Percentiles rank a stretch among this genome's conserved stretches.
phyloP scores from a whole-genome alignment of 495 filamentous ascomycete genomes.

The Pseudoneurospora amorphoporcata region DNA sequence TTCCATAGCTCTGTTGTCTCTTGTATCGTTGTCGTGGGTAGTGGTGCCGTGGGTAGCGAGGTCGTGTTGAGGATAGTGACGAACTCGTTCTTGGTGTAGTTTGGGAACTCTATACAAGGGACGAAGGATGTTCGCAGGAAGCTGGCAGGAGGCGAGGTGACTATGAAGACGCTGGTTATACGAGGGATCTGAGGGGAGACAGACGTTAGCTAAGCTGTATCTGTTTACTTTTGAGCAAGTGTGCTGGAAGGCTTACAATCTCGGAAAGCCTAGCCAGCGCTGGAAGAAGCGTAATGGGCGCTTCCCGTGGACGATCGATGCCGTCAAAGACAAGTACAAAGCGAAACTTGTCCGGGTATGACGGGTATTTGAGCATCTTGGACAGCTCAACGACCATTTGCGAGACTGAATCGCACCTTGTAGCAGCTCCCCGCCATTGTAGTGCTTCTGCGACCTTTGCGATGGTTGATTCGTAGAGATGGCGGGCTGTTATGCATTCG shows the following conservation, averaged over 20 bases:
- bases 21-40: slow-evolving; percentile 27
- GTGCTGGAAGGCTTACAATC: slow-evolving; percentile 13
- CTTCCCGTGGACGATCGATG: slow-evolving; percentile 81
- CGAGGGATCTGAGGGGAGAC: slow-evolving; percentile 55
- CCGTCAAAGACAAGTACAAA: slow-evolving; percentile 84
- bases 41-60: slow-evolving; percentile 21
- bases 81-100: slow-evolving; percentile 72
- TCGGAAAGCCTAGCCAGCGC: slow-evolving; percentile 36
- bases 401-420: slow-evolving; percentile 67
- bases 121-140: slow-evolving; percentile 61
- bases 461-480: slow-evolving; percentile 65
- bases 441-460: slow-evolving; percentile 44
- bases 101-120: slow-evolving; percentile 74
- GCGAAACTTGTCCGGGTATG: slow-evolving; percentile 24
- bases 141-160: slow-evolving; percentile 59
- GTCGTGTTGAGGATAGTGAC: slow-evolving; percentile 55
- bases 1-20: slow-evolving; percentile 61
- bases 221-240: neutral
- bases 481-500: slow-evolving; percentile 84
- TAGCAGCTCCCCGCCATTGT: slow-evolving; percentile 27
- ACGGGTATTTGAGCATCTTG: slow-evolving; percentile 41
- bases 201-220: neutral
- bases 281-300: slow-evolving; percentile 69
- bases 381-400: slow-evolving; percentile 61
- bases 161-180: slow-evolving; percentile 67